Conservation (phyloP, 805 yeast genomes). For the Pichia ethanolica region DNA sequence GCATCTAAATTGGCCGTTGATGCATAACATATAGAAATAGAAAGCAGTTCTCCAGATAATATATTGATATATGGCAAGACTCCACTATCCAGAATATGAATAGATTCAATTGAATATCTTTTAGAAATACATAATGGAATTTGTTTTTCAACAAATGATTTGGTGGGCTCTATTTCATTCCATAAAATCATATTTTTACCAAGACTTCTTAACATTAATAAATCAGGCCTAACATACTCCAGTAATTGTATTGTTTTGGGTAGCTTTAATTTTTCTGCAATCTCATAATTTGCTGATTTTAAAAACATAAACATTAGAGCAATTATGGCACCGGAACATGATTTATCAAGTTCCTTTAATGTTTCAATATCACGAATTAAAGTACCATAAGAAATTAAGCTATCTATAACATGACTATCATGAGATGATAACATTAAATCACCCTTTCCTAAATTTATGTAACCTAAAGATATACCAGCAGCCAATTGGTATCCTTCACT, state of each 20-base stretch:
- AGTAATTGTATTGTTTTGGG: conserved; percentile 54
- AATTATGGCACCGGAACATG: conserved; percentile 66
- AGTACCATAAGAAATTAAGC: conserved; percentile 48
- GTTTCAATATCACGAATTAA: conserved; percentile 59
- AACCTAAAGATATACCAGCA: conserved; percentile 85
- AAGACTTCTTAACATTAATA: conserved; percentile 57
- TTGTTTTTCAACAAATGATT: conserved; percentile 50
- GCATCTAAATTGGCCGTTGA: conserved; percentile 54
- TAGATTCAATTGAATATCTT: conserved; percentile 24
- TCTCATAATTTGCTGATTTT: conserved; percentile 49
- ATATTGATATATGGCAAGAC: conserved; percentile 55
- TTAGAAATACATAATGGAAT: conserved; percentile 42
- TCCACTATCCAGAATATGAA: conserved; percentile 43
- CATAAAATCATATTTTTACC: conserved; percentile 65
- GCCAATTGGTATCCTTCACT: conserved; percentile 80
- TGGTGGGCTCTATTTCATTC: conserved; percentile 46
- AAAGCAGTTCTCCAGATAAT: conserved; percentile 65
- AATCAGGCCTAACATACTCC: conserved; percentile 74
- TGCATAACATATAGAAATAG: conserved; percentile 71
- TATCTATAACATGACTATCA: conserved; percentile 59
- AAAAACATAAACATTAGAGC: conserved; percentile 71
- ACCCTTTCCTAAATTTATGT: conserved; percentile 74
- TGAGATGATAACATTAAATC: conserved; percentile 40
- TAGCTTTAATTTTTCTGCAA: conserved; percentile 55
- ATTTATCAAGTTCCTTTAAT: conserved; percentile 48